Conservation (phyloP, 108 stramenopile genomes). For the Pseudonitzschia pungens region DNA sequence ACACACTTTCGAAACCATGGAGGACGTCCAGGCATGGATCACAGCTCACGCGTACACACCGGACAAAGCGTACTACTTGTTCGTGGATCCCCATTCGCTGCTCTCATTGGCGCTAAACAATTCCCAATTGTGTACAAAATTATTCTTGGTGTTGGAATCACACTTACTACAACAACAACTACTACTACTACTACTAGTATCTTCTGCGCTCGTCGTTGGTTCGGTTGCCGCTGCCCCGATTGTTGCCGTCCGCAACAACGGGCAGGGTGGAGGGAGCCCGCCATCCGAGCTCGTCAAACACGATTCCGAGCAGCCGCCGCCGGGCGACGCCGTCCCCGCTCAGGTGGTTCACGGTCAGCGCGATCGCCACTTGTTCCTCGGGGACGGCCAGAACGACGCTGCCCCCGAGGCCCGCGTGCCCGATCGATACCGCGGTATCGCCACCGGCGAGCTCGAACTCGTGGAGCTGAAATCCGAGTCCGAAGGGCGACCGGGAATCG, state of each 20-base stretch:
- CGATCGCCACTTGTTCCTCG: not conserved
- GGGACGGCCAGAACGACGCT: conserved; percentile 21
- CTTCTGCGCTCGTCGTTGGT: too few relatives aligned
- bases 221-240: too few relatives aligned
- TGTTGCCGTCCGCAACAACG: not conserved
- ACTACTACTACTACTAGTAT: too few relatives aligned
- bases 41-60: too few relatives aligned
- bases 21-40: too few relatives aligned
- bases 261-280: not conserved
- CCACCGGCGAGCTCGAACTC: not conserved
- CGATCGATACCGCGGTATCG: conserved; percentile 11
- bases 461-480: conserved; percentile 42
- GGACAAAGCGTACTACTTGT: too few relatives aligned
- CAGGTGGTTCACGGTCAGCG: conserved; percentile 2
- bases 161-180: too few relatives aligned
- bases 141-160: too few relatives aligned
- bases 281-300: conserved; percentile 7
- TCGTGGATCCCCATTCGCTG: too few relatives aligned
- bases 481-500: conserved; percentile 14
- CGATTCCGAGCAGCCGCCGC: not conserved
- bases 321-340: not conserved
- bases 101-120: too few relatives aligned
- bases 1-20: too few relatives aligned
- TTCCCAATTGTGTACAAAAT: too few relatives aligned
- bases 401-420: conserved; percentile 43